Conservation (phyloP, 257 asterid species). For the Sherardia arvensis region DNA sequence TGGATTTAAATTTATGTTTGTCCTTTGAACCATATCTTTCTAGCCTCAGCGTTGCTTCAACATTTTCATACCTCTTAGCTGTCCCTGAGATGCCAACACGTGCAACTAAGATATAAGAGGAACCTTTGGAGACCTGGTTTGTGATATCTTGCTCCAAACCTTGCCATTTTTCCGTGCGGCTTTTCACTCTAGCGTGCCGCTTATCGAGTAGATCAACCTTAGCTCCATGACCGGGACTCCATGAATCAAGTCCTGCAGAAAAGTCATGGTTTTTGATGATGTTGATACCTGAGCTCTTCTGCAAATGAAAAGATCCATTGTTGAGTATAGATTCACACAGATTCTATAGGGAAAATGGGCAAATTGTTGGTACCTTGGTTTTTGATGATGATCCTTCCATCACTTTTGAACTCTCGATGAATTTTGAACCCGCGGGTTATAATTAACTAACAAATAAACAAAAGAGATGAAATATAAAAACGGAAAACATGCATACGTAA, state of each 20-base stretch:
- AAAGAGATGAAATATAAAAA: no score
- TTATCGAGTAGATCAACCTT: slow-evolving; percentile 21
- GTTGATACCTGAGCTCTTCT: slow-evolving; percentile 34
- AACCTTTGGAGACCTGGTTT: slow-evolving; percentile 32
- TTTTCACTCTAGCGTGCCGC: slow-evolving; percentile 45
- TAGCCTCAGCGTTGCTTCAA: slow-evolving; percentile 57
- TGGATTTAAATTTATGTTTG: neutral
- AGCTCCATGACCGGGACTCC: slow-evolving; percentile 47
- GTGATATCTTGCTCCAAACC: slow-evolving; percentile 86
- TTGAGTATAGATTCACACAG: no score
- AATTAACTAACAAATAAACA: no score
- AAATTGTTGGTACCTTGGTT: no score
- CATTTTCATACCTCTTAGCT: slow-evolving; percentile 34
- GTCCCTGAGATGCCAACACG: slow-evolving; percentile 49
- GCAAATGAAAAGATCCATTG: no score
- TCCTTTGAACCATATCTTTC: slow-evolving; percentile 63
- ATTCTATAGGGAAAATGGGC: no score
- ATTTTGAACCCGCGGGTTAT: no score
- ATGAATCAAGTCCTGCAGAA: slow-evolving; percentile 53
- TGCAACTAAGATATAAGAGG: slow-evolving; percentile 52
- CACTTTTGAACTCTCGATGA: no score
- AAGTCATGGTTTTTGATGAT: slow-evolving; percentile 70
- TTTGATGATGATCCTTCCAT: no score
- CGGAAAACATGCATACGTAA: no score
- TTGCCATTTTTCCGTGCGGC: slow-evolving; percentile 66